These are phyloP conservation scores for Rhexocercosporidium sp. DNA, from an alignment of 2,329 filamentous ascomycete genomes.

Conservation along the genomic window DNA sequence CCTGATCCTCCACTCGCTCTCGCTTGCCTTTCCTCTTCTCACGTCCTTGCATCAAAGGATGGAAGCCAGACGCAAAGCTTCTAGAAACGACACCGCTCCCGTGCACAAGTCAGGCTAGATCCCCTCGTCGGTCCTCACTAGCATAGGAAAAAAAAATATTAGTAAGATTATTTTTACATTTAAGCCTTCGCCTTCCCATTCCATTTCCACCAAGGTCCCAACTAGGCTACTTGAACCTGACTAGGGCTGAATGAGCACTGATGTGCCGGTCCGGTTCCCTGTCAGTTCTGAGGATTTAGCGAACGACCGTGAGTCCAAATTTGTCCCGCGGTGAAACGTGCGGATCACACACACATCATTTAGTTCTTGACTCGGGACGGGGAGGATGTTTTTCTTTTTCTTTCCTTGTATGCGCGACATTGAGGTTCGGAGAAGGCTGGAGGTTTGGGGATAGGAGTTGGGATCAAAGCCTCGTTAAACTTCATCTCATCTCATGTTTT, in stretches of 20 bases:
- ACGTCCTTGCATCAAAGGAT: not conserved
- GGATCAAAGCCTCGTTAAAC: not conserved
- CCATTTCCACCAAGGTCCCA: not conserved
- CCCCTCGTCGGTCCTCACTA: not conserved
- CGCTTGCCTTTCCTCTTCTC: not conserved
- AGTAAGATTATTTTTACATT: constrained; percentile 13
- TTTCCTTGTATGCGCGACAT: not conserved
- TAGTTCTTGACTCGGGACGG: constrained; percentile 6
- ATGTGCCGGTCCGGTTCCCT: not conserved
- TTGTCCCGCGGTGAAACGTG: constrained; percentile 7
- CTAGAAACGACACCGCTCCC: not conserved
- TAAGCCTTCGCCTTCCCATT: constrained; percentile 5
- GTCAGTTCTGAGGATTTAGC: not conserved
- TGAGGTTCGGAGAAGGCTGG: constrained; percentile 9
- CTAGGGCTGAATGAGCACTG: not conserved
- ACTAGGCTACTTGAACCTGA: not conserved
- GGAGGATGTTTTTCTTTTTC: not conserved
- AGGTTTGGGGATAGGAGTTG: not conserved
- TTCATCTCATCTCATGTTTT: not conserved
- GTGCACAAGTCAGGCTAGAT: not conserved
- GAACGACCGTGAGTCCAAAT: constrained; percentile 4
- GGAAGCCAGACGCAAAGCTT: constrained; percentile 5
- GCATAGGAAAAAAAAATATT: constrained; percentile 9
- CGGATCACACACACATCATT: not conserved
- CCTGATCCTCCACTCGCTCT: not conserved